Conservation (phyloP, 768 basidiomycete genomes). For the Phlegmacium glaucopus region DNA sequence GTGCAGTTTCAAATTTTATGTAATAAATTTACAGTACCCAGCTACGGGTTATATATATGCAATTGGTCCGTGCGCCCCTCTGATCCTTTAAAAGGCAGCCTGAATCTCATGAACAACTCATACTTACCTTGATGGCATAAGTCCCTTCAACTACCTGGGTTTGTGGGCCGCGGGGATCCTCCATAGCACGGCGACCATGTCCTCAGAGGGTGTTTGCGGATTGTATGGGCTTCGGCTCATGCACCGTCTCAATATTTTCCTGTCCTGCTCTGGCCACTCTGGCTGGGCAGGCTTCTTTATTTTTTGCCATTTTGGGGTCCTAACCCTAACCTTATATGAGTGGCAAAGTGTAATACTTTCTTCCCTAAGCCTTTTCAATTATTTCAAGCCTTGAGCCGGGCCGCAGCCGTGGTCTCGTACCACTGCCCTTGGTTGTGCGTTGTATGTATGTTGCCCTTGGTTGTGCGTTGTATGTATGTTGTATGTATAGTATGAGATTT, state of each 20-base stretch:
- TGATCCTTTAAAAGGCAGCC: too few species aligned
- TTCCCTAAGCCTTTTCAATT: too few species aligned
- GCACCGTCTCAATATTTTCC: conserved; percentile 77
- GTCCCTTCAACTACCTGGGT: conserved; percentile 17
- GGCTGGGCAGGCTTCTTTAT: conserved; percentile 45
- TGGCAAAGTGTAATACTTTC: too few species aligned
- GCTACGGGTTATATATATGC: too few species aligned
- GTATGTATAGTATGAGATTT: conserved; percentile 71
- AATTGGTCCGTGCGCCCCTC: too few species aligned
- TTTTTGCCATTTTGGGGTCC: conserved; percentile 19
- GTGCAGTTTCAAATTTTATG: too few species aligned
- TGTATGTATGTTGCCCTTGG: conserved; percentile 64
- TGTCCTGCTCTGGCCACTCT: conserved; percentile 63
- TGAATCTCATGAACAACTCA: too few species aligned
- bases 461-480: conserved; percentile 72
- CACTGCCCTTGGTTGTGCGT: too few species aligned
- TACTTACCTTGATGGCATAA: conserved; percentile 22
- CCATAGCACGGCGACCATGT: conserved; percentile 23
- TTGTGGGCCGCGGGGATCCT: conserved; percentile 14
- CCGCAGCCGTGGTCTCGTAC: too few species aligned
- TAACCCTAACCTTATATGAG: conserved; percentile 52
- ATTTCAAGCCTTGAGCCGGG: too few species aligned
- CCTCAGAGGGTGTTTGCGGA: conserved; percentile 26
- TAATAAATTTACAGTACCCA: too few species aligned
- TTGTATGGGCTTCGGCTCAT: conserved; percentile 70